A percentile compares a stretch with the other conserved stretches of the same genome.
These are phyloP conservation scores for Fusarium sp. DNA, from an alignment of 2,329 filamentous ascomycete species.

Conservation along the genomic window DNA sequence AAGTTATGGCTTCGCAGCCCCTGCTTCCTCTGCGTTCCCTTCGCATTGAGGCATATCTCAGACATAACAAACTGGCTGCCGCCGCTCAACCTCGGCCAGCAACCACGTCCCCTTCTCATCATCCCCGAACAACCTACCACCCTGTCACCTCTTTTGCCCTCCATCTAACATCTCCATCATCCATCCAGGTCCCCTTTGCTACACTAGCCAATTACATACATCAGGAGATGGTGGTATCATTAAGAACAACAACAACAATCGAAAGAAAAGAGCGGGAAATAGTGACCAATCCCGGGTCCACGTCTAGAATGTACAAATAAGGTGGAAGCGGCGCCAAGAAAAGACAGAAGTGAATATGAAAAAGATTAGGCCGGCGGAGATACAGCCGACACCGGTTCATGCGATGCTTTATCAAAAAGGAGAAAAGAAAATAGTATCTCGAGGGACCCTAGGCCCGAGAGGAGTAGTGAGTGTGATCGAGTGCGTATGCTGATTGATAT, in stretches of 20 bases:
- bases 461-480: constrained; percentile 29
- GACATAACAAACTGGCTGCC: constrained; percentile 27
- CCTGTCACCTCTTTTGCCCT: constrained; percentile 20
- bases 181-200: constrained; percentile 30
- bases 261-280: constrained; percentile 36
- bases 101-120: constrained; percentile 24
- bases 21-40: constrained; percentile 28
- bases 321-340: constrained; percentile 29
- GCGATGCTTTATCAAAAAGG: constrained; percentile 38
- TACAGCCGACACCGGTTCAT: constrained; percentile 46
- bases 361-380: constrained; percentile 49
- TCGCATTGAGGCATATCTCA: constrained; percentile 14
- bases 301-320: constrained; percentile 52
- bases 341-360: constrained; percentile 45
- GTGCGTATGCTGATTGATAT: constrained; percentile 23
- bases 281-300: constrained; percentile 46
- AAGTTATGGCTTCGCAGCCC: constrained; percentile 36
- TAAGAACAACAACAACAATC: constrained; percentile 41
- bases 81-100: constrained; percentile 39
- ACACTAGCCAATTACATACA: constrained; percentile 47
- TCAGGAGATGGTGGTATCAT: constrained; percentile 49
- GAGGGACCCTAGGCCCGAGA: constrained; percentile 28
- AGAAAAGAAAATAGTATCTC: constrained; percentile 32
- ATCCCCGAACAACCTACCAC: constrained; percentile 10
- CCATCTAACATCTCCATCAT: constrained; percentile 28